A percentile compares a stretch with the other conserved stretches of the same genome.
phyloP scores from a whole-genome alignment of 768 basidiomycete genomes.

The Exsudoporus frostii region DNA sequence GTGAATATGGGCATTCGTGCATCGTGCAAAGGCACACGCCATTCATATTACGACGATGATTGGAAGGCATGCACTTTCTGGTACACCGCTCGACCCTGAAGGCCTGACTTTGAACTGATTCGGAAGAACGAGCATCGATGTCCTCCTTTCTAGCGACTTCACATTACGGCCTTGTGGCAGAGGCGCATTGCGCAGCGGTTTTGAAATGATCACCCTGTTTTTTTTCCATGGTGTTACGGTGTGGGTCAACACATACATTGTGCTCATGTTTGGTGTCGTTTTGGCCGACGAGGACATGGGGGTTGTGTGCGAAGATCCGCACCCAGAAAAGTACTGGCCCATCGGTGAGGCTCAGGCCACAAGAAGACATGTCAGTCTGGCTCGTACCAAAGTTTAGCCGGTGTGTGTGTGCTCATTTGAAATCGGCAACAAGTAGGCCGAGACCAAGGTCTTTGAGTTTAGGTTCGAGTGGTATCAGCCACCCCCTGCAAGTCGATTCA shows the following conservation, averaged over 20 bases:
- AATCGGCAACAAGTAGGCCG: not conserved
- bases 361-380: not conserved
- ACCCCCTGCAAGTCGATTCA: no score
- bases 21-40: not conserved
- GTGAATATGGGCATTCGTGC: not conserved
- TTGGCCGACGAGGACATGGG: not conserved
- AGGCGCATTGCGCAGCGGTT: constrained; percentile 1
- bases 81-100: constrained; percentile 14
- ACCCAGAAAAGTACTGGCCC: not conserved
- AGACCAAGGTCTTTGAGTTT: no score
- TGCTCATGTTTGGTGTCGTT: not conserved
- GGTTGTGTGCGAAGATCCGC: not conserved
- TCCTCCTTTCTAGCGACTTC: constrained; percentile 8
- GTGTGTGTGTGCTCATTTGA: not conserved
- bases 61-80: not conserved
- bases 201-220: constrained; percentile 3
- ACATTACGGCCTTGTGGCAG: constrained; percentile 14
- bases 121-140: not conserved
- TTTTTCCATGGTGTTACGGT: not conserved
- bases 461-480: no score
- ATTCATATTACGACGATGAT: constrained; percentile 8
- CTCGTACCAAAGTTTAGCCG: not conserved
- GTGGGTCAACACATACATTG: not conserved
- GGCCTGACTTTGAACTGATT: not conserved
- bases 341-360: not conserved